Evolutionary conservation across 371 early-diverging fungal species (phyloP), one percentile per base, ranked within the genome.

Genomic region (Mucor sp.): DNA sequence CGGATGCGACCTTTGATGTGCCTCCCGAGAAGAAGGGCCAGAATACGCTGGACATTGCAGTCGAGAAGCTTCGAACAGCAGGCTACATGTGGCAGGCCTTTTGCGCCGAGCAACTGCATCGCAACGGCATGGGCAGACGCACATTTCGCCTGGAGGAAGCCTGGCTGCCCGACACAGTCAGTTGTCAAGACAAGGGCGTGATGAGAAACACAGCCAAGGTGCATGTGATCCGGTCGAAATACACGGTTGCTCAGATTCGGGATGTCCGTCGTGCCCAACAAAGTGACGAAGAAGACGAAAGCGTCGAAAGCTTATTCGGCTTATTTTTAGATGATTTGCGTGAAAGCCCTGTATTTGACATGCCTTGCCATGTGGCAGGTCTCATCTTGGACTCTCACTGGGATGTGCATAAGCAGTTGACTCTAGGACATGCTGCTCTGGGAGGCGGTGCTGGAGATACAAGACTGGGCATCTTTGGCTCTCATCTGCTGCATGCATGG

Each of bases 71-170:
- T 27, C 74, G 89, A 4, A 84, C 85, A 71, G 83, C 86, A 6
- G 91, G 82, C 1, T 91, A 91, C 66, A 68, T 91, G 67, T 91
- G 91, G 91, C 91, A 91, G 71, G 91, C 90, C 0, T 91, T 88
- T 66, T 84, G 83, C 50, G 83, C 89, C 9, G 91, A 91, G 65
- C 90, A 91, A 74, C 80, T 91, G 84, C 65, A 84, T 65, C 83
- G 89, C 5, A 74, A 84, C 39, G 91, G 74, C 0, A 66, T 74
- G 65, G 75, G 86, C 0, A 78, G 87, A 53, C 82, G 91, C n/a
- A 87, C 90, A 6, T 87, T 91, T 69, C 76, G 89, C n/a, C 63
- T 91, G 1, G 87, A 89, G 8, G 91, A 91, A 64, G 66, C 67
- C 14, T 85, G 74, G 67, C 60, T 78, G 37, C 78, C 78, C 0